Conservation (phyloP, 805 yeast genomes). For the Saccharomycopsis synnaedendra region DNA sequence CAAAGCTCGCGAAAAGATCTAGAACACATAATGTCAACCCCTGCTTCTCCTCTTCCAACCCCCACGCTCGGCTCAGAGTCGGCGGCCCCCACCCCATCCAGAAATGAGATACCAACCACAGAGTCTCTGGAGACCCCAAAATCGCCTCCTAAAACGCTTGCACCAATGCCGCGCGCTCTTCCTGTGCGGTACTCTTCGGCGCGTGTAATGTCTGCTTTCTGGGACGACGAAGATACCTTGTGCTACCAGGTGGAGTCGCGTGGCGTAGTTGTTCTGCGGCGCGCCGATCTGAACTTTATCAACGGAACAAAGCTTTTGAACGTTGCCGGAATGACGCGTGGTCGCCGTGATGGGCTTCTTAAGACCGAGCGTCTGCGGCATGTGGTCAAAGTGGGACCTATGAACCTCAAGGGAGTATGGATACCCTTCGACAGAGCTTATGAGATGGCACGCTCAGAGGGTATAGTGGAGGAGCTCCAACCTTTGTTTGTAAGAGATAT, state of each 20-base stretch:
- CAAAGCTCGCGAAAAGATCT: too few species aligned
- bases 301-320: conserved; percentile 76
- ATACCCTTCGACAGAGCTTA: conserved; percentile 77
- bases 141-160: too few species aligned
- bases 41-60: too few species aligned
- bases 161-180: too few species aligned
- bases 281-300: conserved; percentile 79
- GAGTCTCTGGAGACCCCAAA: too few species aligned
- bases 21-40: too few species aligned
- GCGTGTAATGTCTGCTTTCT: conserved; percentile 66
- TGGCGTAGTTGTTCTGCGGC: conserved; percentile 67
- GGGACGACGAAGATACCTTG: conserved; percentile 82
- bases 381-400: conserved; percentile 77
- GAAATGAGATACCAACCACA: too few species aligned
- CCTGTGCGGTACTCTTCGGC: too few species aligned
- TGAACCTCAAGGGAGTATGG: conserved; percentile 88
- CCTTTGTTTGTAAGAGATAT: conserved; percentile 69
- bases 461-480: conserved; percentile 53
- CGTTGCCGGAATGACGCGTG: conserved; percentile 82
- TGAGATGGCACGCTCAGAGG: conserved; percentile 72
- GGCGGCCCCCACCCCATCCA: too few species aligned
- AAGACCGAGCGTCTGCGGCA: conserved; percentile 68
- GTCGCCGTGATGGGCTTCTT: conserved; percentile 74
- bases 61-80: too few species aligned
- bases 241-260: conserved; percentile 82